Evolutionary conservation across 768 basidiomycete species (phyloP).

Genomic region (Amanita subjunquillea): DNA sequence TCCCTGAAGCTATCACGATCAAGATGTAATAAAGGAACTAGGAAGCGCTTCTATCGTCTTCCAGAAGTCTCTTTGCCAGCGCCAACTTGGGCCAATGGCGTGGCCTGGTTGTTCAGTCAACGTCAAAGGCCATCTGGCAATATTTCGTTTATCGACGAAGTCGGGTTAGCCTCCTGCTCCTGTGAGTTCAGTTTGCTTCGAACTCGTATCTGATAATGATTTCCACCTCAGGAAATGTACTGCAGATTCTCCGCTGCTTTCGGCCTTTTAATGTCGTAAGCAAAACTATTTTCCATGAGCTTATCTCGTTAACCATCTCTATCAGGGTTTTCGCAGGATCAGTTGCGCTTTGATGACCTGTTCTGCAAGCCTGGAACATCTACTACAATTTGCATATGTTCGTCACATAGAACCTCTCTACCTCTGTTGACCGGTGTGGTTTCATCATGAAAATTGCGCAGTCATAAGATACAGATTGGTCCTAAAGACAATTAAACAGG

Average conservation of each 20-base stretch:
- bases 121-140: slow-evolving; percentile 37
- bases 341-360: neutral
- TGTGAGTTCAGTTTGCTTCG: slow-evolving; percentile 17
- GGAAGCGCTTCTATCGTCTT: slow-evolving; percentile 15
- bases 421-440: no score
- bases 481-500: slow-evolving; percentile 28
- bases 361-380: no score
- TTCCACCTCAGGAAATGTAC: slow-evolving; percentile 20
- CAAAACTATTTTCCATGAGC: neutral
- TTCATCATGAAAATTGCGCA: neutral
- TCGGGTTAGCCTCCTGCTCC: slow-evolving; percentile 45
- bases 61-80: slow-evolving; percentile 26
- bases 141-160: slow-evolving; percentile 40
- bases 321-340: neutral
- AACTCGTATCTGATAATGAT: neutral
- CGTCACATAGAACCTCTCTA: neutral
- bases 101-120: slow-evolving; percentile 47
- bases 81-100: slow-evolving; percentile 28
- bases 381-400: no score
- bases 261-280: slow-evolving; percentile 41
- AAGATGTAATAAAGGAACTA: neutral
- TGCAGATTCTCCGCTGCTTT: slow-evolving; percentile 27
- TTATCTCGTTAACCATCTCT: neutral
- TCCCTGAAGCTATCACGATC: neutral
- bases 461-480: neutral